These are phyloP conservation scores for Glarea lozoyensis DNA, from an alignment of 495 filamentous ascomycete genomes.

Conservation along the genomic window DNA sequence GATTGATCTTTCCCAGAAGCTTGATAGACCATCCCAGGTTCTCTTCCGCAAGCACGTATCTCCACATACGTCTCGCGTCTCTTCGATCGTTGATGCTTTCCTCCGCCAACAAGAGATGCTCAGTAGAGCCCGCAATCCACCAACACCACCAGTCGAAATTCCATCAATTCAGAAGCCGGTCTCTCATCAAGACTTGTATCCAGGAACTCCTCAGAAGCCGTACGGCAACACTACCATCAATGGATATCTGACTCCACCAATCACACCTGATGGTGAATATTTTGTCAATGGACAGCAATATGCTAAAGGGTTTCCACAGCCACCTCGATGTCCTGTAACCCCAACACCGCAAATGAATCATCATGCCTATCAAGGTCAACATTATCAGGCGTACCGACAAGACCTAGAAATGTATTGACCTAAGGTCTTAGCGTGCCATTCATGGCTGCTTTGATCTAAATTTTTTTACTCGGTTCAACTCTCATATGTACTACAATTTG, in stretches of 20 bases:
- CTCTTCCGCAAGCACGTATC: conserved; percentile 83
- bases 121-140: conserved; percentile 45
- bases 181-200: conserved; percentile 35
- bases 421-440: conserved; percentile 7
- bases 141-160: conserved; percentile 59
- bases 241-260: conserved; percentile 89
- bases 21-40: conserved; percentile 79
- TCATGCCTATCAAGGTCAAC: conserved; percentile 16
- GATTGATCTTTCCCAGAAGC: conserved; percentile 75
- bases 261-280: conserved; percentile 78
- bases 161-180: conserved; percentile 40
- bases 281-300: conserved; percentile 35
- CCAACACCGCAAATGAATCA: conserved; percentile 33
- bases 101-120: conserved; percentile 74
- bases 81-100: conserved; percentile 75
- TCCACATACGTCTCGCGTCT: conserved; percentile 70
- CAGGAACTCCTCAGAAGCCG: conserved; percentile 80
- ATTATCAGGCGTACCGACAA: conserved; percentile 22
- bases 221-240: conserved; percentile 56
- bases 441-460: conserved; percentile 1
- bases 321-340: conserved; percentile 41
- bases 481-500: conserved; percentile 28
- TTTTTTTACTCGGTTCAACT: too few species aligned
- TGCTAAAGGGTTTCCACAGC: conserved; percentile 38
- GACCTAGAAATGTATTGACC: conserved; percentile 20